Evolutionary conservation across 225 moss, liverwort and hornwort species (phyloP), one percentile per base, ranked within the genome.

Genomic region (Pseudisothecium myosuroides): DNA sequence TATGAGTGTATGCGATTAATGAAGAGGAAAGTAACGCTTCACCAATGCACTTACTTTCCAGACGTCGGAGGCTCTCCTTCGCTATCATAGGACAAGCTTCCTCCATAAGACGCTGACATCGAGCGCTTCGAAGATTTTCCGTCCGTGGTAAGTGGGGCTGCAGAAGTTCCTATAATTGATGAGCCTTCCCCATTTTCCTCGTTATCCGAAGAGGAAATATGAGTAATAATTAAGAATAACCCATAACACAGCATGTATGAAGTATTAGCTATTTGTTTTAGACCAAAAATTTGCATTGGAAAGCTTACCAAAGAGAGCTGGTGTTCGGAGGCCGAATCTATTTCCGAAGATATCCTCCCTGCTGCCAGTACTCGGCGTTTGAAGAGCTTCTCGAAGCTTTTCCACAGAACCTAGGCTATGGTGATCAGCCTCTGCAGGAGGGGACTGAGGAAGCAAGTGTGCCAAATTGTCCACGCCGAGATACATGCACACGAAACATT

Each of bases 381-480:
- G 94, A 74, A 94, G 91, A 87, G 93, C 94, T 88, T 88, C 93
- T 90, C 94, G 90, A 85, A 94, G 94, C 85, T 93, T 94, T 92
- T 94, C 94, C 82, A 94, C 94, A 54, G 94, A 94, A 54, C 93
- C 94, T 64, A 91, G 85, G 83, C 91, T 90, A 13, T 88, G 86
- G n/a, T 82, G 85, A 88, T 89, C 87, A 80, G 81, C 24, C 32
- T 87, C 84, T 84, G 65, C 82, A 21, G 60, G 92, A 88, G 93
- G 90, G 29, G 94, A 94, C 87, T 88, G 85, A 72, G 72, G 86
- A 88, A 82, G 86, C 84, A 76, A 60, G 84, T 76, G 64, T 39
- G 66, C 45, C 89, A 49, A 73, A 84, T 80, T 89, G 45, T 37
- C 85, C 85, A 87, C 66, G 75, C 65, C 88, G 47, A 81, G 78